Evolutionary conservation across 805 yeast genomes (phyloP).

Genomic region (Ogataea degrootiae): DNA sequence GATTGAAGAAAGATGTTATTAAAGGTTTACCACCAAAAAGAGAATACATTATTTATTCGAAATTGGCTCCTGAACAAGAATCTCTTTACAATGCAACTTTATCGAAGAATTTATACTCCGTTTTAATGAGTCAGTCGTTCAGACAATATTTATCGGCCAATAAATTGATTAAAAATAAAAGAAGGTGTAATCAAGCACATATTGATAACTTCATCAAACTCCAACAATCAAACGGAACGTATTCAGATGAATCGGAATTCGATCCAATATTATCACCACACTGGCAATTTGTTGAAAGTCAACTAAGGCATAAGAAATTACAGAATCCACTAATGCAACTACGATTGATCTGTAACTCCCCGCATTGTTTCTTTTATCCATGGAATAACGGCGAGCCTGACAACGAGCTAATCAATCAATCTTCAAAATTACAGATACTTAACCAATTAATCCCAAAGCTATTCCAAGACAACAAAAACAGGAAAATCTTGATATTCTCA

Average conservation of each 20-base stretch:
- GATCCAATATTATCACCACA: conserved; percentile 12
- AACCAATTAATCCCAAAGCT: conserved; percentile 57
- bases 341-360: conserved; percentile 80
- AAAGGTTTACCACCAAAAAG: conserved; percentile 78
- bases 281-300: conserved; percentile 32
- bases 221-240: conserved; percentile 8
- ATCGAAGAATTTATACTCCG: conserved; percentile 37
- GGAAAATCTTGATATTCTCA: conserved; percentile 76
- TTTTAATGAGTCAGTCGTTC: conserved; percentile 43
- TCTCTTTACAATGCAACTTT: conserved; percentile 44
- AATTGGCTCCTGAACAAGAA: conserved; percentile 59
- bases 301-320: conserved; percentile 47
- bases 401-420: conserved; percentile 36
- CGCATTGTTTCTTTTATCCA: conserved; percentile 79
- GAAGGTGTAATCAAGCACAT: conserved; percentile 18
- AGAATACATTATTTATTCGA: conserved; percentile 77
- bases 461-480: conserved; percentile 31
- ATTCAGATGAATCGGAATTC: neutral
- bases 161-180: conserved; percentile 14
- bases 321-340: conserved; percentile 79
- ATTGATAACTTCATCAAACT: conserved; percentile 40
- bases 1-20: conserved; percentile 73
- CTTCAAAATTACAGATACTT: conserved; percentile 67
- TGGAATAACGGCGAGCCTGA: conserved; percentile 47
- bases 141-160: conserved; percentile 48